phyloP scores from a whole-genome alignment of 2,329 filamentous ascomycete genomes.

The Mycocentrospora acerina region DNA sequence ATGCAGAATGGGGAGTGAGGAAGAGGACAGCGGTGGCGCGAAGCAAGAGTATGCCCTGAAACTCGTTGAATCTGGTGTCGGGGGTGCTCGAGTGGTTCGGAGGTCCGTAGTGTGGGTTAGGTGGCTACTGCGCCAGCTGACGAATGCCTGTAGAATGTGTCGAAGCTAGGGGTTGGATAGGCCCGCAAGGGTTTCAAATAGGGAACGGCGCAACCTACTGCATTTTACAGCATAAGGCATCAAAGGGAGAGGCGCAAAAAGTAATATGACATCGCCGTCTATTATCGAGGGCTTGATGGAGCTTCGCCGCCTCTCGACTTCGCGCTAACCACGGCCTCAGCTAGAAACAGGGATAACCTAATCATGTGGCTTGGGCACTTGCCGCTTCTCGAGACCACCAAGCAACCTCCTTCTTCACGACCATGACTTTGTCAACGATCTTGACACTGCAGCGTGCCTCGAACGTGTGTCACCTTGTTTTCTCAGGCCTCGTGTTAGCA shows the following conservation, averaged over 20 bases:
- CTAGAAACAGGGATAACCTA: conserved; percentile 14
- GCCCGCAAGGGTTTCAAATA: conserved; percentile 10
- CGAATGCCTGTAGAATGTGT: conserved; percentile 20
- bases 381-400: conserved; percentile 19
- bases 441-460: conserved; percentile 28
- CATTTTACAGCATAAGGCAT: background rate
- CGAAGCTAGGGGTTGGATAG: conserved; percentile 4
- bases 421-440: conserved; percentile 9
- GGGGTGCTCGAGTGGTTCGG: conserved; percentile 9
- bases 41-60: too few relatives aligned
- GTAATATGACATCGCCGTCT: conserved; percentile 1
- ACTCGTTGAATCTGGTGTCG: conserved; percentile 5
- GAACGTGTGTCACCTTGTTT: conserved; percentile 26
- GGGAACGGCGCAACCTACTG: background rate
- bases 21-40: too few relatives aligned
- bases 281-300: conserved; percentile 10
- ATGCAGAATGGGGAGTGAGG: background rate
- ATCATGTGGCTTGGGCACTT: conserved; percentile 10
- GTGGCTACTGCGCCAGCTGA: conserved; percentile 33
- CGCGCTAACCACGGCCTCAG: conserved; percentile 3
- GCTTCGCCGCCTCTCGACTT: conserved; percentile 13
- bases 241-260: background rate
- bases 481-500: too few relatives aligned
- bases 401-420: conserved; percentile 18
- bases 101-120: conserved; percentile 22